Base-by-base conservation (phyloP, 2,329 filamentous ascomycete genomes). In the Diaporthe eres region DNA sequence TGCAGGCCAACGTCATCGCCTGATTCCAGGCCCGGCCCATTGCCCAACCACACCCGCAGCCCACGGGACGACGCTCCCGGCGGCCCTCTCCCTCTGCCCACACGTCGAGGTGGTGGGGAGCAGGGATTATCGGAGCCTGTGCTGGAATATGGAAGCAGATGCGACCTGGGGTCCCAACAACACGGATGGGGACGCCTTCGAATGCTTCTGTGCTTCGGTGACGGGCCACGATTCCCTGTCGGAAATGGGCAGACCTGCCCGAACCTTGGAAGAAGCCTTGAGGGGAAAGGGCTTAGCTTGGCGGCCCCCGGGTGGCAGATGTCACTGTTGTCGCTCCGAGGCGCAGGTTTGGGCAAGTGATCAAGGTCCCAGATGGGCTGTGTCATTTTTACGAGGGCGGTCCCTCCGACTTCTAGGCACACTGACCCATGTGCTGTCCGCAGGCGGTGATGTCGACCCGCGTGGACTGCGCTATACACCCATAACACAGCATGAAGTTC, bases 1-100 rank as follows among this genome's bases (percentile, higher is more conserved):
- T 77, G 73, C 75, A 75, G 61, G 73, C 73, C 70, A 72, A 77
- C 75, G 75, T 77, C 75, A 77, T 77, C 73, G 68, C 67, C 67
- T 73, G 58, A 60, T 61, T 28, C 58, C 71, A 57, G 51, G 72
- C 47, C 67, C 25, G 39, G 31, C 53, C 67, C 37, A 61, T 55
- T 75, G 67, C 70, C 67, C 67, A 71, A 53, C 72, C 61, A 76
- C 75, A 22, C 47, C 39, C 28, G 47, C 37, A 58, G 49, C 65
- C 65, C 49, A 70, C 65, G 49, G 65, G 65, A 70, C 31, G 49
- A 70, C 17, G 65, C 65, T 37, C 42, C 63, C 63, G 63, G 6
- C 47, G 47, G 47, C 47, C 47, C 28, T 51, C 63, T 68, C 31
- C 63, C 47, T 68, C 63, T 39, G 22, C n/a, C 53, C 31, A 31